Percentiles rank a stretch among this genome's conserved stretches.
These are phyloP conservation scores for Sporisorium exsertum DNA, from an alignment of 1,284 basidiomycete genomes.

Conservation along the genomic window DNA sequence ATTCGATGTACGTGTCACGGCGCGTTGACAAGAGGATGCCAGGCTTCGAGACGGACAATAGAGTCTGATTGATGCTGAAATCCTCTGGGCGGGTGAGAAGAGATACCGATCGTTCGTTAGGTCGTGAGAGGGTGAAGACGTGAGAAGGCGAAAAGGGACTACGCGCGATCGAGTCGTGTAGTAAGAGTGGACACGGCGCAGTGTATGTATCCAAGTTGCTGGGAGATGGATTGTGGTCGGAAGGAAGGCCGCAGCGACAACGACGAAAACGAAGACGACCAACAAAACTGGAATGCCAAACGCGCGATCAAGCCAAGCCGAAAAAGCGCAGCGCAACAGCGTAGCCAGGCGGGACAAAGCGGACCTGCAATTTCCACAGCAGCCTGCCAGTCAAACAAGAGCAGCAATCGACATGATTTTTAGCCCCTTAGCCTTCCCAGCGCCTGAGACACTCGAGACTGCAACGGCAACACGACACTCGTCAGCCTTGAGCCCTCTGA, in stretches of 20 bases:
- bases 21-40: background rate
- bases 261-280: background rate
- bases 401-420: slow-evolving; percentile 5
- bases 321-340: background rate
- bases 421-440: background rate
- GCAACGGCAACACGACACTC: background rate
- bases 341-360: background rate
- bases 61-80: background rate
- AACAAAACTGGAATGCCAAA: background rate
- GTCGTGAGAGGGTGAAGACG: background rate
- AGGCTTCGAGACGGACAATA: background rate
- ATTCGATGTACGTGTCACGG: background rate
- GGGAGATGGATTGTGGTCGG: background rate
- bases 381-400: background rate
- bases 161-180: slow-evolving; percentile 7
- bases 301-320: slow-evolving; percentile 2
- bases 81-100: background rate
- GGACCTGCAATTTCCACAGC: background rate
- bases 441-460: background rate
- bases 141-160: background rate
- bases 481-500: background rate
- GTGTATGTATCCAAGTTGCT: background rate
- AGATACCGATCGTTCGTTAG: background rate
- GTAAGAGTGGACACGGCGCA: slow-evolving; percentile 5
- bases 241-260: background rate